Evolutionary conservation across 257 asterid genomes (phyloP), one percentile per base, ranked within the genome.

Genomic region (Oldenlandia corymbosa): DNA sequence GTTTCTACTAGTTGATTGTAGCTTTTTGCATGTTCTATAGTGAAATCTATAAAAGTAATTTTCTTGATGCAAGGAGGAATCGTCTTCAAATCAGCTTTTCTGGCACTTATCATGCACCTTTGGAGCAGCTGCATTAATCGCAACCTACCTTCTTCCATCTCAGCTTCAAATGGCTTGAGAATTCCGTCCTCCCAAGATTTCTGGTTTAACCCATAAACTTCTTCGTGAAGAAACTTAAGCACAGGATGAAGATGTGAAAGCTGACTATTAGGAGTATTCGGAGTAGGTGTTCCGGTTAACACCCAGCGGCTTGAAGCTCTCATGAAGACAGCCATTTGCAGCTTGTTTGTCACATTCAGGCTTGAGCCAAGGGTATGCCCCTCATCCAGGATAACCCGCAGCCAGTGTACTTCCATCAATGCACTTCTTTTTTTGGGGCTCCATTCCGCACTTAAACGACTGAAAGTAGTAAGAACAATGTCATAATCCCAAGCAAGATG

Each of bases 281-380:
- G 95, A 76, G 99, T 85, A 10, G 99, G 99, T 31, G 97, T 93
- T 45, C 97, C 99, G 24, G 99, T 93, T 85, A 93, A 78, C 77
- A 93, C 77, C 99, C 99, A 93, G 76, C 97, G 99, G 71, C 80
- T 79, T 9, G 91, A 77, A 63, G 99, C 94, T 74, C 71, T 70
- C 74, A 93, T 58, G 10, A 96, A 84, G 71, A 85, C 80, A 39
- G 84, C 87, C 99, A 93, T 89, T 81, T 93, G 97, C 79, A 90
- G 70, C 75, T 93, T 93, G 81, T 93, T 93, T 64, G 97, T 93
- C 84, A 93, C 64, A 73, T 31, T 83, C 69, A 93, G 85, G 76
- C 99, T 93, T 49, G 95, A 84, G 62, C 99, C 97, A 75, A 93
- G 95, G 57, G 99, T 89, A 69, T 93, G 99, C 68, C 99, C 99